Conservation (phyloP, 352 stramenopile genomes). For the Globisporangium spiculum region DNA sequence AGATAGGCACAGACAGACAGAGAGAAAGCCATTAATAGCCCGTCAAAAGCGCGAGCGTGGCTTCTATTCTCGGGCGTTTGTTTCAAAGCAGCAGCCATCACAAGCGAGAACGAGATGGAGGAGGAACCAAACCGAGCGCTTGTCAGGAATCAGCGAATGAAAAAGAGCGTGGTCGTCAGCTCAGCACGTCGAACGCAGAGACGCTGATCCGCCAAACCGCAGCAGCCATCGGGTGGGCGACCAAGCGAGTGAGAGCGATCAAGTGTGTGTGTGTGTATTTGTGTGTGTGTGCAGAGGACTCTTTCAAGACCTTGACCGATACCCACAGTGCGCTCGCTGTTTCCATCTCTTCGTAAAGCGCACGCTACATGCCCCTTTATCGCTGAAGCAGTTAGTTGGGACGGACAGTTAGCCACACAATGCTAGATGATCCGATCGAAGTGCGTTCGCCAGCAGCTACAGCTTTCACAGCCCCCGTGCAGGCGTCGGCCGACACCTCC, state of each 20-base stretch:
- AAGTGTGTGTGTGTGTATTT: not conserved
- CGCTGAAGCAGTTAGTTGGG: conserved; percentile 5
- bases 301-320: not conserved
- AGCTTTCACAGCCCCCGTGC: not conserved
- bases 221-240: not conserved
- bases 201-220: not conserved
- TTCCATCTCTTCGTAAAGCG: not conserved
- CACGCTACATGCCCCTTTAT: conserved; percentile 7
- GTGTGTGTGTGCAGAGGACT: no score
- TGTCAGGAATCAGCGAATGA: not conserved
- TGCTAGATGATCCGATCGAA: conserved; percentile 12
- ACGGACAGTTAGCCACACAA: not conserved
- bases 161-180: not conserved
- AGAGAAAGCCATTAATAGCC: not conserved
- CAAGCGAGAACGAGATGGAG: not conserved
- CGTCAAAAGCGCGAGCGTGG: conserved; percentile 4
- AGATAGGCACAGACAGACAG: no score
- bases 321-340: not conserved
- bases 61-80: not conserved
- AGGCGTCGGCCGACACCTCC: not conserved
- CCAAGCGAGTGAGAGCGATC: not conserved
- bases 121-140: not conserved
- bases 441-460: conserved; percentile 12
- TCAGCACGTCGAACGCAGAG: not conserved
- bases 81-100: no score